Evolutionary conservation across 1,139 yeast species (phyloP).

Genomic region (Blastobotrys aristatus): DNA sequence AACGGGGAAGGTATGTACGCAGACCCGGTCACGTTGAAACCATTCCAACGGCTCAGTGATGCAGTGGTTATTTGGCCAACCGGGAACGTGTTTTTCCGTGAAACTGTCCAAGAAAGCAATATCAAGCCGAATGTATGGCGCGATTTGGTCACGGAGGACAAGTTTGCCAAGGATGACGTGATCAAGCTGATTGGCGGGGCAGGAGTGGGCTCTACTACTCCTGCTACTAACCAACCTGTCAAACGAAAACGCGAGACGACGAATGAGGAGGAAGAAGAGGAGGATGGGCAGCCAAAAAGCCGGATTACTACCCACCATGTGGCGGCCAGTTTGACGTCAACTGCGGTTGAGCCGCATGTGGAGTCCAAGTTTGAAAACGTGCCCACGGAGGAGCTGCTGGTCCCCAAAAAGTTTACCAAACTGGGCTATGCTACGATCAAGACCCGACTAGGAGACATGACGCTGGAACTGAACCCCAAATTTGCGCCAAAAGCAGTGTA

Average conservation of each 20-base stretch:
- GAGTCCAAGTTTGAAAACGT: conserved; percentile 21
- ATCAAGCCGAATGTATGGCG: conserved; percentile 30
- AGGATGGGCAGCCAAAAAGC: neutral
- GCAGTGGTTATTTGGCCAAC: conserved; percentile 32
- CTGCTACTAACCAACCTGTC: neutral
- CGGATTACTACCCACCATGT: conserved; percentile 30
- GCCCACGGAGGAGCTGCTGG: conserved; percentile 27
- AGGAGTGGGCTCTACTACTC: conserved; percentile 17
- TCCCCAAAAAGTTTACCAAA: conserved; percentile 30
- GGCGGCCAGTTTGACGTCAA: conserved; percentile 36
- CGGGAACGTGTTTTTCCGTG: conserved; percentile 34
- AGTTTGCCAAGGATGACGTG: conserved; percentile 31
- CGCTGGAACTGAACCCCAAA: conserved; percentile 36
- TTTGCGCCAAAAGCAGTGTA: conserved; percentile 43
- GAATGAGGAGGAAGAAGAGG: neutral
- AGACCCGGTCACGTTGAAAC: conserved; percentile 36
- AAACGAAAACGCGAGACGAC: neutral
- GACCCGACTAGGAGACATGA: conserved; percentile 40
- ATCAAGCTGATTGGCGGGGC: conserved; percentile 29
- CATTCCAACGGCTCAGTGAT: conserved; percentile 28
- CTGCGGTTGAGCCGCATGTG: conserved; percentile 31
- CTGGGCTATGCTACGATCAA: conserved; percentile 36
- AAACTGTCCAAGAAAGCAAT: conserved; percentile 33
- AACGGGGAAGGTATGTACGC: conserved; percentile 31
- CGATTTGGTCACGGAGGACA: conserved; percentile 34